Conservation (phyloP, 2,329 filamentous ascomycete species). For the Kalaharituber pfeilii region DNA sequence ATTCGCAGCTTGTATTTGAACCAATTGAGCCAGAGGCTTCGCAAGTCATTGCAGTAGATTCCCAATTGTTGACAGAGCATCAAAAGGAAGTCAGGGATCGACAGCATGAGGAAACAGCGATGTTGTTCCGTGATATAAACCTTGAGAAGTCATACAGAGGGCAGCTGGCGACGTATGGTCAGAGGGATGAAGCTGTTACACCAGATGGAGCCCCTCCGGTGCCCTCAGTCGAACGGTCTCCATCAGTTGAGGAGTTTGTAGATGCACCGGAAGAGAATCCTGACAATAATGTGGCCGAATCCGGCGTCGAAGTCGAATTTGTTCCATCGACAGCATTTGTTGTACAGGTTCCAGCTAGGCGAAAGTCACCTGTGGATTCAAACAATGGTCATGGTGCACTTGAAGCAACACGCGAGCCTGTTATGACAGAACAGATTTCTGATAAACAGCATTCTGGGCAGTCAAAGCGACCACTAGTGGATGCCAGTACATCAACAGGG, state of each 20-base stretch:
- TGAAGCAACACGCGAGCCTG: not conserved
- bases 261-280: not conserved
- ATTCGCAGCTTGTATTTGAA: constrained; percentile 67
- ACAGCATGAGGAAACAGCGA: constrained; percentile 45
- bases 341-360: not conserved
- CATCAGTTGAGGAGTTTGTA: constrained; percentile 1
- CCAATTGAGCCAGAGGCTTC: constrained; percentile 41
- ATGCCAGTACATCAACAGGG: not conserved
- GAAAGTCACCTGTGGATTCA: not conserved
- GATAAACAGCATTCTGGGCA: too few relatives aligned
- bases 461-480: not conserved
- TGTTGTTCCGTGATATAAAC: constrained; percentile 50
- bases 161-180: not conserved
- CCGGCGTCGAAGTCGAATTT: not conserved
- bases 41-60: constrained; percentile 35
- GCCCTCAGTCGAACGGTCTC: not conserved
- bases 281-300: not conserved
- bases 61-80: constrained; percentile 58
- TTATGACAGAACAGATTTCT: not conserved
- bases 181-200: not conserved
- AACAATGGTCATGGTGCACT: not conserved
- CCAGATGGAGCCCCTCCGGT: not conserved
- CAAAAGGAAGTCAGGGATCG: constrained; percentile 62
- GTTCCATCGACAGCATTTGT: not conserved
- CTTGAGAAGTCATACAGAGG: constrained; percentile 26